Percentiles rank a stretch among this genome's conserved stretches.
Evolutionary conservation across 805 yeast species (phyloP).

Genomic region (Trichomonascus vanleenenianus): DNA sequence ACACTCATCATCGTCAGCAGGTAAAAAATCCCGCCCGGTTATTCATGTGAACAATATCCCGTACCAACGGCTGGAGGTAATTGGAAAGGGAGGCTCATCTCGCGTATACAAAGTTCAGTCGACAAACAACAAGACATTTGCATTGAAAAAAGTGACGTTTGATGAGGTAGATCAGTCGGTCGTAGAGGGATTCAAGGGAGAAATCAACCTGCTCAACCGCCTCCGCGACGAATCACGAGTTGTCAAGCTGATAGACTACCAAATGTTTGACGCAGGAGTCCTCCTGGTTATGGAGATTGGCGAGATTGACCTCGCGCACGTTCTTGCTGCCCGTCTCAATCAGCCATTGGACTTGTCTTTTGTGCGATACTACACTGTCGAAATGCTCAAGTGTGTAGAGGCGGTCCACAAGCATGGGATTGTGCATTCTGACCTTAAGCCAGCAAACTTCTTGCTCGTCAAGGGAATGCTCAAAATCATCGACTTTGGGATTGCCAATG

Average conservation of each 20-base stretch:
- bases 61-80: conserved; percentile 66
- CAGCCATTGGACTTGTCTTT: conserved; percentile 59
- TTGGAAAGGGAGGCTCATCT: conserved; percentile 91
- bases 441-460: conserved; percentile 49
- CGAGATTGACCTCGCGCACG: conserved; percentile 80
- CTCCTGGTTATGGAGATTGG: conserved; percentile 91
- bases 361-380: conserved; percentile 71
- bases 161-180: conserved; percentile 69
- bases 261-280: conserved; percentile 55
- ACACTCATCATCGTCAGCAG: background rate
- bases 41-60: conserved; percentile 48
- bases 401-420: conserved; percentile 85
- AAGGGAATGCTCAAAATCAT: conserved; percentile 79
- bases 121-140: conserved; percentile 50
- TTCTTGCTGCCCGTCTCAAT: conserved; percentile 49
- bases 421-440: conserved; percentile 74
- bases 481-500: conserved; percentile 89
- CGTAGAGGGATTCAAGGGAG: conserved; percentile 78
- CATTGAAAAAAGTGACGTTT: conserved; percentile 72
- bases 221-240: conserved; percentile 61
- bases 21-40: conserved; percentile 4
- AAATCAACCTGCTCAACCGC: conserved; percentile 63
- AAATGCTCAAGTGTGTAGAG: conserved; percentile 70
- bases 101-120: conserved; percentile 76
- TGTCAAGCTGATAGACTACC: conserved; percentile 67